Evolutionary conservation across 306 rosid species (phyloP), one percentile per base, ranked within the genome.

Genomic region (Cucumis cinereus): DNA sequence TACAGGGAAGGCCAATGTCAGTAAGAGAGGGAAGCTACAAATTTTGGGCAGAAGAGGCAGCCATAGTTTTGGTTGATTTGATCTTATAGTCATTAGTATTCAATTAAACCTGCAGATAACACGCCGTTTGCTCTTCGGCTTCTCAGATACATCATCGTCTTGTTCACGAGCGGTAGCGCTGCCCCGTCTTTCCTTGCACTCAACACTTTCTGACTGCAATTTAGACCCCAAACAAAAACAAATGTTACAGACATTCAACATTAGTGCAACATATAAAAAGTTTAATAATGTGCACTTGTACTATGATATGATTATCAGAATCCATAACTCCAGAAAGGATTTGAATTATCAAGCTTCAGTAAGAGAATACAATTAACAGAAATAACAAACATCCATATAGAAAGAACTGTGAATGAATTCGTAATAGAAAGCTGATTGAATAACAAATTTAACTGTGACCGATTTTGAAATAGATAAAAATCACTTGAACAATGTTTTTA

Each of bases 61-160:
- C 52, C 26, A 38, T 1, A 22, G 53, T 41, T 67, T 64, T 36
- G 49, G 49, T 11, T 64, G 50, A 13, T 15, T 36, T 12, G 52
- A 45, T 45, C 52, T 45, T 64, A 10, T 64, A 35, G 13, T 10
- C 54, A 12, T 22, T 41, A 68, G 49, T 41, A 41, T 22, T 20
- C 4, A 10, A 20, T 23, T 67, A 67, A 40, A 68, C 74, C 74
- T 68, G 74, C 35, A 12, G 74, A 68, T 68, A 41, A 9, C 11
- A 68, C 20, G 10, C 74, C 33, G 8, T 2, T 74, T 17, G 77
- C 26, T 53, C 61, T 35, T 38, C 63, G 28, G 43, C 63, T 74
- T 74, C 77, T 74, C 45, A 93, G 77, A 85, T 93, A 88, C 98
- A 93, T 91, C 93, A 90, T 90, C 35, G 96, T 91, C 83, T 87